Evolutionary conservation across 768 basidiomycete species (phyloP), one percentile per base, ranked within the genome.

Genomic region (Coprinellus aureogranulatus): DNA sequence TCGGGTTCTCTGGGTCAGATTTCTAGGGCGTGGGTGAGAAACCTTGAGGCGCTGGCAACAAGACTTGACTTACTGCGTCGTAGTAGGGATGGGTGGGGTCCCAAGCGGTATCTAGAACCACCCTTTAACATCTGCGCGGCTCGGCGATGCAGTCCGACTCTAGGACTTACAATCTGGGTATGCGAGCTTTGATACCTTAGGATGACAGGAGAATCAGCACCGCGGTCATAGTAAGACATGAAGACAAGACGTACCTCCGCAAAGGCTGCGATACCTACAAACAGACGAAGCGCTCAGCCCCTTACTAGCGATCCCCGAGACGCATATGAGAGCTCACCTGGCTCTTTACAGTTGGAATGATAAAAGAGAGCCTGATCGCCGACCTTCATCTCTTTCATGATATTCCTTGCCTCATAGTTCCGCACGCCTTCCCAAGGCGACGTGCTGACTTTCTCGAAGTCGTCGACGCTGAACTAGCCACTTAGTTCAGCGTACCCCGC

Each of bases 401-500:
- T 66, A 68, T 92, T 92, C 58, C 86, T 78, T 6, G 91, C 91
- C 69, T 91, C 88, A 62, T 86, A 87, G 63, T 91, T 92, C 34
- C 91, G 77, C 22, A 93, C 91, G n/a, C 91, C 91, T 65, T 92
- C 91, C 91, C 91, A 93, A 31, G 90, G 76, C 0, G 90, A 90
- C 20, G 80, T 87, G 54, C 76, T 79, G 53, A 79, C 80, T 8
- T 76, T 60, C 70, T 93, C 91, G 66, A 94, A 91, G 69, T 94
- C 92, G 60, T 92, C 90, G 6, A 94, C 85, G 59, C 88, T 90
- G 66, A 94, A 94, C 90, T 92, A 63, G 56, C 20, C 31, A 31
- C 41, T 5, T 18, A 34, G 34, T 34, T 34, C 41, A 44, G 41
- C 41, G 18, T 42, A 57, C 44, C 44, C 34, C 16, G 52, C 12